Base-by-base conservation (phyloP, 2,329 filamentous ascomycete genomes). In the Fusarium xyrophilum region DNA sequence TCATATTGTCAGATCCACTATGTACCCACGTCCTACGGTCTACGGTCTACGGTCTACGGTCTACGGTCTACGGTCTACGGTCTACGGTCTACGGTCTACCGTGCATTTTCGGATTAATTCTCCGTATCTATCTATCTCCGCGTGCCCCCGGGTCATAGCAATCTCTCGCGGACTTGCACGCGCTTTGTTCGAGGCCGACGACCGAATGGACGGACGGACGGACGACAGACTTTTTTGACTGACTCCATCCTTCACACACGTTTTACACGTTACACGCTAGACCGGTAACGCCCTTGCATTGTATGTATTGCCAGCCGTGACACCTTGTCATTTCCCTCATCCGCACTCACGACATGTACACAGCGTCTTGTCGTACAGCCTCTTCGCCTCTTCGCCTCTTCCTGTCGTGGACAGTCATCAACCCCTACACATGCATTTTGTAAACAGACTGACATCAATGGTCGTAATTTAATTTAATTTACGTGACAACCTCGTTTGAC, bases 401-500 rank as follows among this genome's bases (percentile, higher is more conserved):
- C n/a, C 23, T 43, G 25, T 35, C 35, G 38, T 43, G 30, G 32
- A 36, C 35, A 44, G 19, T 5, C 7, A 17, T 17, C 40, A 25
- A 15, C 13, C 25, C 15, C 27, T 32, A n/a, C n/a, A n/a, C 19
- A 35, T 35, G 40, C 30, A 27, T 25, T 33, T 35, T 3, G 23
- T 33, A 30, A 47, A 25, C 10, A 48, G 8, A 12, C n/a, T 42
- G n/a, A 13, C 32, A 57, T 46, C 28, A 28, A 38, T 17, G 21
- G 25, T 27, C 51, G 8, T 53, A 46, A 33, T 64, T 23, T 48
- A 42, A 67, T 27, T 60, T 53, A 46, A 33, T 64, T 23, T 48
- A 42, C 67, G 32, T 60, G 63, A 69, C 67, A 51, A 50, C 51
- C 51, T 69, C 67, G 48, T 60, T 67, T 56, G 38, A 44, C 19